Evolutionary conservation across 768 basidiomycete species (phyloP), one percentile per base, ranked within the genome.

Genomic region (Leccinum barrowsii): DNA sequence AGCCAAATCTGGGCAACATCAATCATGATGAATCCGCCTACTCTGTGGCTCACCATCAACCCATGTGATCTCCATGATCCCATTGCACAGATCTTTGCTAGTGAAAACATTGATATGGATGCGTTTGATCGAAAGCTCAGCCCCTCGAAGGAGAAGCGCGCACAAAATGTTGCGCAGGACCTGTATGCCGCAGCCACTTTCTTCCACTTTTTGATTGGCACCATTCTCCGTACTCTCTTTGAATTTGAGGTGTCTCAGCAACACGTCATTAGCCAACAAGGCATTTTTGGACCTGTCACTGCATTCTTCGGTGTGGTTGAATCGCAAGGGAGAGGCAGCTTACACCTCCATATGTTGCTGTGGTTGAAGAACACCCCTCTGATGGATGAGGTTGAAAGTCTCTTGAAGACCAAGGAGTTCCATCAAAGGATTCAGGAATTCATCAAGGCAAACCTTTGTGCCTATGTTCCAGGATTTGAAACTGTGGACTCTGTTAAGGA

Each of bases 31-130:
- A 46, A 47, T 2, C 56, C 40, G 13, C 59, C 52, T 1, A 46
- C 30, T 2, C 5, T 58, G 0, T 59, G 60, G 57, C 34, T 61
- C 0, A 59, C 54, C 0, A 55, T 61, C 3, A 59, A 58, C n/a
- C 52, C 58, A 0, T 37, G 40, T 0, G 40, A 59, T 11, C 5
- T 57, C 0, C 61, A 62, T 13, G 8, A 57, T 22, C 44, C 55
- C 0, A 59, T 57, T 0, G 11, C 30, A 0, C 58, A 62, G 11
- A 35, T 62, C 0, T 59, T 59, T 2, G 28, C 48, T 1, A 53
- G 52, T 0, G 52, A 54, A 4, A 47, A 1, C 11, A 47, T 61
- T 1, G 2, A 55, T 22, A 7, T 61, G 19, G 32, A 61, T 4
- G 2, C 3, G 0, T 26, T 42, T 2, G 1, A 26, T 17, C 2